phyloP scores from a whole-genome alignment of 306 rosid genomes.

The Canavalia gladiata region DNA sequence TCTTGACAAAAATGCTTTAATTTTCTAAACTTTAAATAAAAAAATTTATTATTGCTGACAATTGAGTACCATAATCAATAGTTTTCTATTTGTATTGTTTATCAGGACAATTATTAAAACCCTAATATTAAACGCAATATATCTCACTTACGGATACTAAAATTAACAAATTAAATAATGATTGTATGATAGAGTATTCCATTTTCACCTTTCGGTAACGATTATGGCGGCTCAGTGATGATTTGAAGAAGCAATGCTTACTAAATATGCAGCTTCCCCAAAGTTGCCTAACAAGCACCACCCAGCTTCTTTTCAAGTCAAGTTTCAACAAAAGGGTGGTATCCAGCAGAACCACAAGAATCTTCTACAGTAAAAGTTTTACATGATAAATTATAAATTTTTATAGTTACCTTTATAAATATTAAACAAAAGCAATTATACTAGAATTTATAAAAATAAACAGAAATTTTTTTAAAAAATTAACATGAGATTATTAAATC shows the following conservation, averaged over 20 bases:
- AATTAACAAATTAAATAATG: not conserved
- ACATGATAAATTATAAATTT: no score
- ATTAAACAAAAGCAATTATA: not conserved
- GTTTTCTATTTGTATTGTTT: not conserved
- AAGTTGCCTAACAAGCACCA: not conserved
- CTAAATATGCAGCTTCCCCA: not conserved
- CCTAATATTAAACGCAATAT: no score
- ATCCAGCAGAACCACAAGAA: no score
- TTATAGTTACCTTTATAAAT: not conserved
- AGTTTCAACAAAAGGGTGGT: no score
- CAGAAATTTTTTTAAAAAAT: not conserved
- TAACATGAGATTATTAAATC: not conserved
- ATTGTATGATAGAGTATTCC: not conserved
- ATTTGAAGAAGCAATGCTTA: not conserved
- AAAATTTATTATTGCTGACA: not conserved
- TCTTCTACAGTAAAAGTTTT: no score
- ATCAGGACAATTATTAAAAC: not conserved
- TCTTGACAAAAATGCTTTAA: not conserved
- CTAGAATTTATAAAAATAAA: not conserved
- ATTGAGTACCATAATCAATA: not conserved
- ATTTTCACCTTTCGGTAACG: not conserved
- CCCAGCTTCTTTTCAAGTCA: not conserved
- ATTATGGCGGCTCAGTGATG: not conserved
- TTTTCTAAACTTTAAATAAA: not conserved
- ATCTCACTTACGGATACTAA: no score